A percentile compares a stretch with the other conserved stretches of the same genome.
These are phyloP conservation scores for Lentinula boryana DNA, from an alignment of 768 basidiomycete species.

Conservation along the genomic window DNA sequence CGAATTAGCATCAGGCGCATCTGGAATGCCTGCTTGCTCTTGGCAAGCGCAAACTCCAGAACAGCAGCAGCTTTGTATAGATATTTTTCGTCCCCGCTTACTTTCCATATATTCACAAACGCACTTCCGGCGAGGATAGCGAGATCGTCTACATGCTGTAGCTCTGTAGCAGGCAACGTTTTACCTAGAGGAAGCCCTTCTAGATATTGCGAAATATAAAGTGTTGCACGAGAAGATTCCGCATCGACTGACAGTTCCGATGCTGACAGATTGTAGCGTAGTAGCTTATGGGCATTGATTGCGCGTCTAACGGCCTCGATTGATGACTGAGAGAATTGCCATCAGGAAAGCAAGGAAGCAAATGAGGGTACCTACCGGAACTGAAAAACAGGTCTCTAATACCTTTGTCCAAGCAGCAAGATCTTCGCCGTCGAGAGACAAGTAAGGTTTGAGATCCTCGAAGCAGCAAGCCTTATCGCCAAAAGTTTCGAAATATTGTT, in stretches of 20 bases:
- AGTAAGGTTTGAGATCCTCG: slow-evolving; percentile 75
- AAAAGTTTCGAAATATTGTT: slow-evolving; percentile 64
- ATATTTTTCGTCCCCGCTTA: slow-evolving; percentile 47
- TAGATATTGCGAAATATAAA: slow-evolving; percentile 59
- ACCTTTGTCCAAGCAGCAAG: slow-evolving; percentile 47
- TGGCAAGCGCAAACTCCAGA: slow-evolving; percentile 65
- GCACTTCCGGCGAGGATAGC: slow-evolving; percentile 68
- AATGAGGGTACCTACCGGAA: slow-evolving; percentile 33
- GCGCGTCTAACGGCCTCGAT: slow-evolving; percentile 51
- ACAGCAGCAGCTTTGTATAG: slow-evolving; percentile 60
- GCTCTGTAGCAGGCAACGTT: slow-evolving; percentile 63
- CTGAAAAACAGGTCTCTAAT: slow-evolving; percentile 39
- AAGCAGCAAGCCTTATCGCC: slow-evolving; percentile 83
- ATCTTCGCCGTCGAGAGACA: slow-evolving; percentile 42
- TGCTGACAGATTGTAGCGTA: slow-evolving; percentile 50
- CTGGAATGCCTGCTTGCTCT: slow-evolving; percentile 77
- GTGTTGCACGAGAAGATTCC: slow-evolving; percentile 45
- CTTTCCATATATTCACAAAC: slow-evolving; percentile 57
- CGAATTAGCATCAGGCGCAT: slow-evolving; percentile 72
- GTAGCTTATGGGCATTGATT: slow-evolving; percentile 73
- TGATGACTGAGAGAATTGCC: slow-evolving; percentile 33
- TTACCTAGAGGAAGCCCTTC: slow-evolving; percentile 62
- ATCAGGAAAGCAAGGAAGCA: slow-evolving; percentile 1
- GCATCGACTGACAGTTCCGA: slow-evolving; percentile 48
- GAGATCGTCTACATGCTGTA: slow-evolving; percentile 86